Evolutionary conservation across 1,284 basidiomycete species (phyloP).

Genomic region (Hypsizygus ulmarius): DNA sequence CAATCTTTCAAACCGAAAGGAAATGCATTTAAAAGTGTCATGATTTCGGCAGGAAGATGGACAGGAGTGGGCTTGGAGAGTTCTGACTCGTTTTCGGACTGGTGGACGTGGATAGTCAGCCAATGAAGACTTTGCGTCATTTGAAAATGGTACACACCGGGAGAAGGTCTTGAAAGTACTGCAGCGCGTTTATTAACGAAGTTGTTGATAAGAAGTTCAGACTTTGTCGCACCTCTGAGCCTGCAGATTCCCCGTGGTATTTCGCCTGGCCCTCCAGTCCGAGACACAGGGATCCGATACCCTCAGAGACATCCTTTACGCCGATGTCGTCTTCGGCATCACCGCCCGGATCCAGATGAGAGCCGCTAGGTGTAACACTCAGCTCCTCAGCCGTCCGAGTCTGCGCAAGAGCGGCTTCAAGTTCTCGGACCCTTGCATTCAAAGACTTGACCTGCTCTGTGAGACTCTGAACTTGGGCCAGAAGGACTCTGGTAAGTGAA

Average conservation of each 20-base stretch:
- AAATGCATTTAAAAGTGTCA: conserved; percentile 45
- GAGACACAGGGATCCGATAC: conserved; percentile 44
- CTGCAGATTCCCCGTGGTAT: conserved; percentile 47
- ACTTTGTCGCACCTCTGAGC: conserved; percentile 39
- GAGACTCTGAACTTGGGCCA: conserved; percentile 45
- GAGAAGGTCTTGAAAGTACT: conserved; percentile 47
- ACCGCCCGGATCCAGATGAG: conserved; percentile 2
- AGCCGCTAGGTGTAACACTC: conserved; percentile 1
- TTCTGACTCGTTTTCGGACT: conserved; percentile 20
- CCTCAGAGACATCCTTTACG: conserved; percentile 31
- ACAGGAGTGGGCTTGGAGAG: conserved; percentile 14
- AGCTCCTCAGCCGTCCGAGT: conserved; percentile 24
- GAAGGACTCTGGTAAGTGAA: conserved; percentile 37
- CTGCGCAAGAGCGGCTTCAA: conserved; percentile 50
- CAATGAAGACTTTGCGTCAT: no score
- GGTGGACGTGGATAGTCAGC: neutral
- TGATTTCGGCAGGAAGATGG: conserved; percentile 40
- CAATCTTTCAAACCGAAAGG: conserved; percentile 44
- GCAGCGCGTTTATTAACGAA: neutral
- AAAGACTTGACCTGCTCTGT: conserved; percentile 44
- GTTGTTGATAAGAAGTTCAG: neutral
- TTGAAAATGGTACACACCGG: conserved; percentile 26
- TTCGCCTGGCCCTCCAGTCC: conserved; percentile 43
- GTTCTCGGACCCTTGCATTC: conserved; percentile 50
- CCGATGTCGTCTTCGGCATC: conserved; percentile 7